phyloP scores from a whole-genome alignment of 805 yeast species.

The Yarrowia yakushimensis region DNA sequence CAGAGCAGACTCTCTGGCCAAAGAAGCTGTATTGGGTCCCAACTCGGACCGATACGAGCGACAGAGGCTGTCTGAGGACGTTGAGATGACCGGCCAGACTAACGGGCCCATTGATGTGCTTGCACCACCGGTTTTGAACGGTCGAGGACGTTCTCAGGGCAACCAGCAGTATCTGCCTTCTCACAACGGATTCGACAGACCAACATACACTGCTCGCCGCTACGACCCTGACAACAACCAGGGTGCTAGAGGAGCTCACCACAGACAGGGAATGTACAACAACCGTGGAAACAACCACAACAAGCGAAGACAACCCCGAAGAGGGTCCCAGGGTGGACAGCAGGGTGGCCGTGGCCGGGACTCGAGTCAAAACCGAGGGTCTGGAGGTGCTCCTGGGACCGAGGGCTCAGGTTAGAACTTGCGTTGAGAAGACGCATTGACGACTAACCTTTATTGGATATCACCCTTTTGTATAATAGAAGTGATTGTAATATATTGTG shows the following conservation, averaged over 20 bases:
- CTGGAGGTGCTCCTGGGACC: background rate
- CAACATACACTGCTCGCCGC: background rate
- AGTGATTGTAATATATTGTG: background rate
- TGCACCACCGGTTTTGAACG: background rate
- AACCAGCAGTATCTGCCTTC: background rate
- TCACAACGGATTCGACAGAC: background rate
- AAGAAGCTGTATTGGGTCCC: background rate
- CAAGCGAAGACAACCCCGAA: background rate
- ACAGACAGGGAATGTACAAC: constrained; percentile 14
- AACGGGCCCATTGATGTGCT: background rate
- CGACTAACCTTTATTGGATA: background rate
- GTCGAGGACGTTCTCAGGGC: background rate
- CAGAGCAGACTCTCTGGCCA: background rate
- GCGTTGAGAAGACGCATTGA: background rate
- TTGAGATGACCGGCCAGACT: background rate
- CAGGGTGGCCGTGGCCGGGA: background rate
- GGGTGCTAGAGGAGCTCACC: background rate
- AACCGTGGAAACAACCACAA: background rate
- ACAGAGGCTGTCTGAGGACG: constrained; percentile 1
- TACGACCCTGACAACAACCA: background rate
- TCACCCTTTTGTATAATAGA: background rate
- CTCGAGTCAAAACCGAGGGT: background rate
- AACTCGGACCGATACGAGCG: background rate
- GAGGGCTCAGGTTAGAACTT: background rate
- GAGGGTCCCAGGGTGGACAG: background rate